A percentile compares a stretch with the other conserved stretches of the same genome.
Conservation (phyloP, 306 rosid genomes). For the Trifolium repens region DNA sequence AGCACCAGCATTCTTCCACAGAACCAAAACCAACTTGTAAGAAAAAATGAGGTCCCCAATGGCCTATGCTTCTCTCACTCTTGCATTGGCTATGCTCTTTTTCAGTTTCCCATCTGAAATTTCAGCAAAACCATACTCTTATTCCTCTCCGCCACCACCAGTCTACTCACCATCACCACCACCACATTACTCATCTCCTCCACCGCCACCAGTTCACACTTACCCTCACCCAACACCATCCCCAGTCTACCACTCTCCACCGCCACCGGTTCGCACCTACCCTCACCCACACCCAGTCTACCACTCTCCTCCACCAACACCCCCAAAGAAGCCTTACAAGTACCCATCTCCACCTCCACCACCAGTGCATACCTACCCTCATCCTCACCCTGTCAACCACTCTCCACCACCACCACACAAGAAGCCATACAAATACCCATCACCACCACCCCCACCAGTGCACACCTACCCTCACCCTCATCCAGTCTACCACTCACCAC, state of each 20-base stretch:
- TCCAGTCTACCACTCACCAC: not conserved
- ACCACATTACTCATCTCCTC: slow-evolving; percentile 1
- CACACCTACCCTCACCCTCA: not conserved
- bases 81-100: slow-evolving; percentile 47
- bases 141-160: slow-evolving; percentile 55
- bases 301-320: slow-evolving; percentile 34
- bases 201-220: slow-evolving; percentile 21
- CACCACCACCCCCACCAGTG: slow-evolving; percentile 28
- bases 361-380: slow-evolving; percentile 10
- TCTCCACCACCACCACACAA: slow-evolving; percentile 25
- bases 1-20: not conserved
- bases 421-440: not conserved
- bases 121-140: slow-evolving; percentile 50
- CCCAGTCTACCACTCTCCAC: slow-evolving; percentile 18
- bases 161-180: not conserved
- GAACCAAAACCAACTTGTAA: slow-evolving; percentile 32
- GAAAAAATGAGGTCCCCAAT: slow-evolving; percentile 55
- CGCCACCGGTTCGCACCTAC: slow-evolving; percentile 19
- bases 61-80: slow-evolving; percentile 46
- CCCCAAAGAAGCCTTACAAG: not conserved
- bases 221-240: slow-evolving; percentile 27
- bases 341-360: slow-evolving; percentile 32
- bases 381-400: not conserved
- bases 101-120: slow-evolving; percentile 34
- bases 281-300: slow-evolving; percentile 1